Base-by-base conservation (phyloP, 2,329 filamentous ascomycete species). In the Calonectria hongkongensis region DNA sequence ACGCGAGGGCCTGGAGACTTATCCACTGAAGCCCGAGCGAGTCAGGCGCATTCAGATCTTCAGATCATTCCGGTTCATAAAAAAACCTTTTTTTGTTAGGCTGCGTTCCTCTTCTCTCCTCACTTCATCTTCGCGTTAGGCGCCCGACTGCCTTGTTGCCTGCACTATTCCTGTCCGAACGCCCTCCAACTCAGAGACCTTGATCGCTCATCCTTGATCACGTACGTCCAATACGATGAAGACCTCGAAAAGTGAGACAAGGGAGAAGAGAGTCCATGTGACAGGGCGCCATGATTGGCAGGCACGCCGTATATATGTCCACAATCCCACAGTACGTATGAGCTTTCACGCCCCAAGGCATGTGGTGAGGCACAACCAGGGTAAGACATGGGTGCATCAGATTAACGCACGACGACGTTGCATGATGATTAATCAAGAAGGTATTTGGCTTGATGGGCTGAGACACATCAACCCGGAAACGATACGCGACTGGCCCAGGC, bases 81-180 rank as follows among this genome's bases (percentile, higher is more conserved):
- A 10, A 10, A 21, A 21, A 21, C 9, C 12, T 36, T 36, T 27
- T 15, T 39, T 30, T 27, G 8, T 45, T 66, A 56, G 64, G 45
- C 36, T 51, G 58, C 36, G 18, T 66, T 10, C 45, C 64, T 66
- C 64, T 66, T 56, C n/a, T 33, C 64, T 45, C 64, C 21, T 48
- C 21, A 16, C 13, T 13, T 36, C 16, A 12, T 6, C 25, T n/a
- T 16, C n/a, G 12, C 25, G 13, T 41, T 25, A 10, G 13, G 54
- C 21, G n/a, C 54, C 39, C 33, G 33, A 25, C 54, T 41, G 7
- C 25, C 30, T 41, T 21, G 54, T 36, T 41, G 21, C 30, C 25
- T 60, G 18, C 54, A 41, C 25, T 5, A 25, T 39, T 13, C 45
- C 45, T 48, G 13, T 48, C 5, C 2, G 45, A 25, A 48, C 21